Base-by-base conservation (phyloP, 192 early-diverging fungal genomes). In the Paraglomus brasilianum region DNA sequence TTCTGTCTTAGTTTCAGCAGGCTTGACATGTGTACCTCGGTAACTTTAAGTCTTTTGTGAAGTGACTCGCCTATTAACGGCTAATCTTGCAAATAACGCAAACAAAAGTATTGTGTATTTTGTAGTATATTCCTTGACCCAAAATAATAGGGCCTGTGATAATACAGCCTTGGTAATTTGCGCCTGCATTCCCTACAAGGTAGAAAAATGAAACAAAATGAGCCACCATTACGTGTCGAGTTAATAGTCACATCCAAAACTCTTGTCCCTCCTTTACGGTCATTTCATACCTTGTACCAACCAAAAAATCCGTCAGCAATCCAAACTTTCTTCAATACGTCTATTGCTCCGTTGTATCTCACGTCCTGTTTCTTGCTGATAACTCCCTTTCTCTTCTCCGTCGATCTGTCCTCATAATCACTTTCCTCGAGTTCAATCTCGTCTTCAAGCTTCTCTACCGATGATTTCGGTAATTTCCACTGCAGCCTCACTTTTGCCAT, bases 81-180 rank as follows among this genome's bases (percentile, higher is more conserved):
- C n/a, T n/a, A 59, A 38, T 49, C 48, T 60, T 10, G 73, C 56
- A 41, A 82, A 36, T 13, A 86, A 66, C 17, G 79, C 81, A 66
- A 88, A 92, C 19, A 88, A 45, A 6, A 89, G 21, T 8, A 93
- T 68, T 14, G 91, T 91, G 70, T 89, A 91, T 38, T 78, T 75
- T 17, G 87, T 88, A 64, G 96, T 85, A 74, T 95, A 88, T 74
- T 99, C 97, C 77, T 96, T 98, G 79, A 91, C 88, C 79, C 95
- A 91, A 74, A 99, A 96, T 57, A 99, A 79, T 67, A 99, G 83
- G n/a, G 97, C 95, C 75, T 99, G 97, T 8, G 93, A 93, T 61
- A 99, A 81, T n/a, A 99, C 97, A n/a, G 95, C 97, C 83, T 99
- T 99, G 73, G 89, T 83, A 68, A 99, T 96, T 82, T 99, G 97